phyloP scores from a whole-genome alignment of 495 filamentous ascomycete genomes.

The Poronia punctata region DNA sequence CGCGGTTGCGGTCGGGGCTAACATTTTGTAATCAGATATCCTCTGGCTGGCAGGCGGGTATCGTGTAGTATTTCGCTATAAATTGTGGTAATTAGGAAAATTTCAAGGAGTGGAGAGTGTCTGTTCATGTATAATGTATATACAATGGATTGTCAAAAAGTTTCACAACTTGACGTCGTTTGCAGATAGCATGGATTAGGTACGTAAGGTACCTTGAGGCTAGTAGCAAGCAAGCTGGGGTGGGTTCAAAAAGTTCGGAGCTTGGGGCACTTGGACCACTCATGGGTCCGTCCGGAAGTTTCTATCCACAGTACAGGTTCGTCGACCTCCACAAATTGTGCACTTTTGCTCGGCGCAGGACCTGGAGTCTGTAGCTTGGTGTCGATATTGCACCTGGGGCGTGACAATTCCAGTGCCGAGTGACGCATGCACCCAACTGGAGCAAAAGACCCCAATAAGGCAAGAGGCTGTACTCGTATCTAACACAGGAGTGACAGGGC shows the following conservation, averaged over 20 bases:
- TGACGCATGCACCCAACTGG: too few species aligned
- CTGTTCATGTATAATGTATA: too few species aligned
- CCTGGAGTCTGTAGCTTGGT: too few species aligned
- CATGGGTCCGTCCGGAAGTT: constrained; percentile 1
- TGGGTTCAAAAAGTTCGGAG: constrained; percentile 8
- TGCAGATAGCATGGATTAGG: constrained; percentile 1
- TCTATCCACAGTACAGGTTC: too few species aligned
- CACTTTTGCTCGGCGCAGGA: too few species aligned
- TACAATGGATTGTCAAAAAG: too few species aligned
- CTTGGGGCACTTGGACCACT: constrained; percentile 10
- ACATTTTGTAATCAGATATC: constrained; percentile 18
- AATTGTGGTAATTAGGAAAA: constrained; percentile 3
- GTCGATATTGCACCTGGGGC: too few species aligned
- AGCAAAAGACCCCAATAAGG: too few species aligned
- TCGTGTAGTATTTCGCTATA: neutral
- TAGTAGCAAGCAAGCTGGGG: neutral
- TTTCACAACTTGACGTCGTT: constrained; percentile 8
- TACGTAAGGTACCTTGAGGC: neutral
- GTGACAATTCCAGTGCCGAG: too few species aligned
- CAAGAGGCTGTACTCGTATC: too few species aligned
- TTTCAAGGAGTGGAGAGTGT: constrained; percentile 7
- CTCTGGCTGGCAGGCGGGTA: neutral
- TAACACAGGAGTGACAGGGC: too few species aligned
- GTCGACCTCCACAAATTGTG: too few species aligned
- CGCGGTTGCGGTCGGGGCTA: constrained; percentile 21